A percentile compares a stretch with the other conserved stretches of the same genome.
Evolutionary conservation across 495 filamentous ascomycete genomes (phyloP).

Genomic region (Lasiosphaeria ovina): DNA sequence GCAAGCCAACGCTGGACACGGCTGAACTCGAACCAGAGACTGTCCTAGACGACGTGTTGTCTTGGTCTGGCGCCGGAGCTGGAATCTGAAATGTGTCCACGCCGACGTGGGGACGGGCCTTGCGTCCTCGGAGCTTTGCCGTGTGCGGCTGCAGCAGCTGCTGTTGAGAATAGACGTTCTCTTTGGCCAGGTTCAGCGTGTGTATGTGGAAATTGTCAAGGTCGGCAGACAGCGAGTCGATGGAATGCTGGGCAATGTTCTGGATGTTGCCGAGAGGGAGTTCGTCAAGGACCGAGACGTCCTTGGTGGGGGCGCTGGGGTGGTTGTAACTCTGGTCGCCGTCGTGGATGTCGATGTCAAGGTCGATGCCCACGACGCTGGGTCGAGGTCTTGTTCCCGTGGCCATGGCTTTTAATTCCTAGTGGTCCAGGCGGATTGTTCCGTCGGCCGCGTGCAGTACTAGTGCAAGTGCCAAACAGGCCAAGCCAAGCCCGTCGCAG

Average conservation of each 20-base stretch:
- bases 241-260: conserved; percentile 22
- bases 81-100: conserved; percentile 10
- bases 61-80: background rate
- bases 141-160: background rate
- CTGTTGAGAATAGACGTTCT: conserved; percentile 19
- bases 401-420: conserved; percentile 29
- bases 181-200: conserved; percentile 16
- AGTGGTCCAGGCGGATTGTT: background rate
- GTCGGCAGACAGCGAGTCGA: conserved; percentile 31
- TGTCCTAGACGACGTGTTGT: background rate
- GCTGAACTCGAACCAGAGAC: background rate
- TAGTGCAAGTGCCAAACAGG: conserved; percentile 13
- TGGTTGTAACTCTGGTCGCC: conserved; percentile 12
- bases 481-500: conserved; percentile 15
- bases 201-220: conserved; percentile 34
- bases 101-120: conserved; percentile 14
- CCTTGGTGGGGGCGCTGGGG: conserved; percentile 19
- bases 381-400: conserved; percentile 26
- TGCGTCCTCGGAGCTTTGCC: conserved; percentile 8
- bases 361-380: conserved; percentile 13
- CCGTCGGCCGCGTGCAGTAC: too few relatives aligned
- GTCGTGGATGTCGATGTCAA: conserved; percentile 26
- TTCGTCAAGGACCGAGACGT: conserved; percentile 28
- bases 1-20: background rate
- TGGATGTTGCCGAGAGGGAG: conserved; percentile 34